Conservation (phyloP, 352 stramenopile species). For the Pythium apleroticum region DNA sequence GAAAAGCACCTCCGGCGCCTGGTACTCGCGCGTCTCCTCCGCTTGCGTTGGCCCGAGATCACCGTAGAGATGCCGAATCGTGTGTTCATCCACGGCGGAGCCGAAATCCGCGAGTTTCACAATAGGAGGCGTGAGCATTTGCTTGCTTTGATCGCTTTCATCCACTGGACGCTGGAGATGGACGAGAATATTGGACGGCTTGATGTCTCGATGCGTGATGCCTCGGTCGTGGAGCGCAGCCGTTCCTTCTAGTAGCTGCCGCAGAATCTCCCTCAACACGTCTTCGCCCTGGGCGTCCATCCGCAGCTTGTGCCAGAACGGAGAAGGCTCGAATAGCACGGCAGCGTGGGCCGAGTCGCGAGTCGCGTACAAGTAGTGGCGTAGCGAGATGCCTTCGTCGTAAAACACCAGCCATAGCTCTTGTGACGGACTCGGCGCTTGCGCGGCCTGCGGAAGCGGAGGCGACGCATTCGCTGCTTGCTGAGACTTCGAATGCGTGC, state of each 20-base stretch:
- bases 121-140: constrained; percentile 20
- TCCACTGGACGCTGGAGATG: constrained; percentile 14
- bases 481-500: constrained; percentile 17
- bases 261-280: constrained; percentile 91
- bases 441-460: background rate
- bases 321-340: constrained; percentile 70
- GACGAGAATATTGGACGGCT: constrained; percentile 81
- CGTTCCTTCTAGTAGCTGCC: constrained; percentile 91
- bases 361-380: constrained; percentile 84
- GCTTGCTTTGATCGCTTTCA: background rate
- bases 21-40: constrained; percentile 95
- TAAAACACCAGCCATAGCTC: constrained; percentile 91
- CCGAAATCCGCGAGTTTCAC: constrained; percentile 89
- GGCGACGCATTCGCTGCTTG: background rate
- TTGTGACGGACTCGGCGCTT: constrained; percentile 18
- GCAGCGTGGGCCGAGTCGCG: constrained; percentile 38
- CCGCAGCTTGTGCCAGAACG: constrained; percentile 78
- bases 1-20: constrained; percentile 91
- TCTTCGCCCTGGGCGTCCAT: constrained; percentile 48
- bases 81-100: constrained; percentile 81
- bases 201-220: constrained; percentile 91
- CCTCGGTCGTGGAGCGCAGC: constrained; percentile 86
- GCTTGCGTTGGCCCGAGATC: constrained; percentile 72
- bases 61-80: constrained; percentile 71
- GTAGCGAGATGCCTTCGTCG: constrained; percentile 87